A percentile compares a stretch with the other conserved stretches of the same genome.
These are phyloP conservation scores for Silene noctiflora DNA, from an alignment of 179 eudicot genomes.

Conservation along the genomic window DNA sequence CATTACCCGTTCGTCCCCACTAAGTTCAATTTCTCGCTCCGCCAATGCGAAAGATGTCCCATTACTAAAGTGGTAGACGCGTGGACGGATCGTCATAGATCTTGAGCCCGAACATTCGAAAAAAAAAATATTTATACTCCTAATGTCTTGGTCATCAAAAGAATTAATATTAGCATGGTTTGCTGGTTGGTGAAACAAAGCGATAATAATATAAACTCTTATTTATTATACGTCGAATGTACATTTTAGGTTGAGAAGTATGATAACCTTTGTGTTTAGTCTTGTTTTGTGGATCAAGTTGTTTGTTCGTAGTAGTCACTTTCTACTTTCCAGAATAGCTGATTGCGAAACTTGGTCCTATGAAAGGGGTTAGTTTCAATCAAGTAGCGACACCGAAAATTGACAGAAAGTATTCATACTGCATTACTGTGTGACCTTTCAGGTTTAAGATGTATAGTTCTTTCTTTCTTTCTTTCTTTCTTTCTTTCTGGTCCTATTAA, in stretches of 20 bases:
- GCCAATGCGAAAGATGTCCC: background rate
- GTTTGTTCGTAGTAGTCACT: conserved; percentile 12
- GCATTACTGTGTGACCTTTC: conserved; percentile 18
- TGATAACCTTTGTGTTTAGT: background rate
- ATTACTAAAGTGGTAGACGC: background rate
- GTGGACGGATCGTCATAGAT: background rate
- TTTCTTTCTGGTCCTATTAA: background rate
- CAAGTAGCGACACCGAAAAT: conserved; percentile 9
- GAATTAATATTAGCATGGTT: background rate
- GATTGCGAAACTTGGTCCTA: background rate
- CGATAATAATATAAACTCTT: too few species aligned
- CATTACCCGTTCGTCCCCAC: too few species aligned
- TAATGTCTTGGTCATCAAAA: background rate
- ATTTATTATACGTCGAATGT: too few species aligned
- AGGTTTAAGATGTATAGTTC: background rate
- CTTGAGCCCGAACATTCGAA: background rate
- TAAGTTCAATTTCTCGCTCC: too few species aligned
- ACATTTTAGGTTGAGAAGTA: background rate
- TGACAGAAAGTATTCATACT: conserved; percentile 4
- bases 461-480: conserved; percentile 18
- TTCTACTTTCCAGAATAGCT: background rate
- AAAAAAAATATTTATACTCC: background rate
- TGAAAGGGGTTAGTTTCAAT: conserved; percentile 21
- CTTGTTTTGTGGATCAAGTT: background rate
- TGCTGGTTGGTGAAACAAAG: background rate